Base-by-base conservation (phyloP, 2,329 filamentous ascomycete genomes). In the Trichothecium sympodiale region DNA sequence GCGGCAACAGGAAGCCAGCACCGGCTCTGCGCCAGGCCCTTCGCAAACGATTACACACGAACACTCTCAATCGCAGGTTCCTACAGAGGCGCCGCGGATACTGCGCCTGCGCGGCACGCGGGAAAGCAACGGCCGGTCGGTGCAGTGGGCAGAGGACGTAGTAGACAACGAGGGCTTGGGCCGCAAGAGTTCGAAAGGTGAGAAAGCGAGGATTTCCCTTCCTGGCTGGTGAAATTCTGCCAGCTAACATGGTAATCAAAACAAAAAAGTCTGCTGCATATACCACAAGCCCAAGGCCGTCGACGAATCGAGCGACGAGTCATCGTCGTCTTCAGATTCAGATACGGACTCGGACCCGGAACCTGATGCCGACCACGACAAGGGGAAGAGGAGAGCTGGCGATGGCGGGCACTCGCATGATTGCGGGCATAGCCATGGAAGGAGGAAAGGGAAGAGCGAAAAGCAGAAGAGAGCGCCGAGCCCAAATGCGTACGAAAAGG, bases 91-190 rank as follows among this genome's bases (percentile, higher is more conserved):
- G 4, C 49, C 53, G 6, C 48, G 50, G 16, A 65, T 71, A 38
- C 55, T 77, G 27, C 68, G 68, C 10, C 58, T 77, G 31, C 63
- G 69, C 29, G 73, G 72, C 31, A 63, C 61, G 2, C 62, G 65
- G 38, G 48, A 53, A 12, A 48, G 62, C 0, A 59, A 61, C 17
- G 57, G 64, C 14, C 69, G 80, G 35, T 77, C 76, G 33, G 91
- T 98, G 38, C 80, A 83, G 57, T 98, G 91, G 91, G 86, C 86
- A 6, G 84, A 91, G 51, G 82, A 85, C 51, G 88, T 95, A 6
- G 69, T 98, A 3, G 88, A 98, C 60, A 98, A 98, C 52, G 91
- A 98, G 60, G 86, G 86, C 4, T 71, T 96, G 57, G 87, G 87
- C 7, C 83, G 84, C 60, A 98, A 96, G 64, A 89, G 77, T 44